Conservation (phyloP, 257 asterid species). For the Solanum chilense region DNA sequence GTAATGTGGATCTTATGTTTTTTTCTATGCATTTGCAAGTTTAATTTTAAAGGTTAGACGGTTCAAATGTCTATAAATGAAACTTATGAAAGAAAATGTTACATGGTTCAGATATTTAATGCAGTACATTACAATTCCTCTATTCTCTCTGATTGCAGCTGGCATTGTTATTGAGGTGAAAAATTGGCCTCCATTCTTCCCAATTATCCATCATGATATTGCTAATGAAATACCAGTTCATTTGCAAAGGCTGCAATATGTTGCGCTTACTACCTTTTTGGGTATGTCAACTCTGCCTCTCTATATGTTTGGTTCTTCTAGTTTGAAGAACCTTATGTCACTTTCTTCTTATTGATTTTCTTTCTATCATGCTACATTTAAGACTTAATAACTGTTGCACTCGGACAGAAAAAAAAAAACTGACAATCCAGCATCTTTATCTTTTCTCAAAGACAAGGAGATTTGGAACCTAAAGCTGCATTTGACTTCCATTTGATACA, state of each 20-base stretch:
- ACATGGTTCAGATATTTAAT: not conserved
- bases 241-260: slow-evolving; percentile 84
- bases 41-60: not conserved
- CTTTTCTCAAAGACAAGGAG: not conserved
- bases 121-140: not conserved
- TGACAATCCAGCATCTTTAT: not conserved
- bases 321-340: not conserved
- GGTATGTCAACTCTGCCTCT: slow-evolving; percentile 38
- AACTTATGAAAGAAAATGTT: not conserved
- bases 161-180: slow-evolving; percentile 73
- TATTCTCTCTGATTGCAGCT: slow-evolving; percentile 41
- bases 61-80: not conserved
- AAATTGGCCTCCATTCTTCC: slow-evolving; percentile 98
- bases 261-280: slow-evolving; percentile 81
- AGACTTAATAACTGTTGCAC: not conserved
- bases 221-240: slow-evolving; percentile 92
- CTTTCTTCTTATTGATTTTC: not conserved
- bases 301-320: not conserved
- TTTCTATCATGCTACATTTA: slow-evolving; percentile 1
- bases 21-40: slow-evolving; percentile 28
- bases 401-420: not conserved
- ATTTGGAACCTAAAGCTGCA: not conserved
- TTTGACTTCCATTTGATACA: not conserved
- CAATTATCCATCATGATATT: slow-evolving; percentile 87
- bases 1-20: not conserved